phyloP scores from a whole-genome alignment of 1,284 basidiomycete species.

The Takashimella koratensis region DNA sequence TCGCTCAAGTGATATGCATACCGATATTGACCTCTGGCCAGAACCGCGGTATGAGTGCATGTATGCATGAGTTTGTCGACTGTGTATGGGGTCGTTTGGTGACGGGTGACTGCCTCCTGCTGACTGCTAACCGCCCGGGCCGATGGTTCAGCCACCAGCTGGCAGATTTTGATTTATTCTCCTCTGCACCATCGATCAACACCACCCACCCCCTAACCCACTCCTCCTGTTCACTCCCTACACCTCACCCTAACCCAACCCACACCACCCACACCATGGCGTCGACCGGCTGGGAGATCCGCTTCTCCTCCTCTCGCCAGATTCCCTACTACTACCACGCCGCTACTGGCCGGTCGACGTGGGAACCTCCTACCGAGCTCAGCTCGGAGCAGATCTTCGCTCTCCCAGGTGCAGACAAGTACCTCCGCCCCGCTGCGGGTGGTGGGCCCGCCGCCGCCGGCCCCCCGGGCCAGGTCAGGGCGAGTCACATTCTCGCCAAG shows the following conservation, averaged over 20 bases:
- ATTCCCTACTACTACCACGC: slow-evolving; percentile 88
- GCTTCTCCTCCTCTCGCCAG: slow-evolving; percentile 72
- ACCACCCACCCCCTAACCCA: background rate
- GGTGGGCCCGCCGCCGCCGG: slow-evolving; percentile 8
- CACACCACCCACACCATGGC: slow-evolving; percentile 1
- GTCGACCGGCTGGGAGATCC: slow-evolving; percentile 68
- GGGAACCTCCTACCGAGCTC: slow-evolving; percentile 73
- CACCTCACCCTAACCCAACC: background rate
- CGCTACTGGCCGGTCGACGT: slow-evolving; percentile 66
- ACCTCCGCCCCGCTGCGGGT: slow-evolving; percentile 41
- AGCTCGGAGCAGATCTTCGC: slow-evolving; percentile 59
- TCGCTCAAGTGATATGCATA: too few species aligned
- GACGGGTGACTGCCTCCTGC: too few species aligned
- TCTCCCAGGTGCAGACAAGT: slow-evolving; percentile 66
- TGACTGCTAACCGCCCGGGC: too few species aligned
- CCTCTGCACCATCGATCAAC: background rate
- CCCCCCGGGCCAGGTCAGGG: slow-evolving; percentile 63
- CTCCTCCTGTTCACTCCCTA: background rate
- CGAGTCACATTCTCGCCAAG: slow-evolving; percentile 93
- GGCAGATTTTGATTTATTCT: too few species aligned
- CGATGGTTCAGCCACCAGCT: too few species aligned
- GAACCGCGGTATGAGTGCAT: too few species aligned
- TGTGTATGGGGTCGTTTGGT: too few species aligned
- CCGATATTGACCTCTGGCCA: too few species aligned
- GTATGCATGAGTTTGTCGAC: too few species aligned